Base-by-base conservation (phyloP, 1,139 yeast genomes). In the Pichia sp. region DNA sequence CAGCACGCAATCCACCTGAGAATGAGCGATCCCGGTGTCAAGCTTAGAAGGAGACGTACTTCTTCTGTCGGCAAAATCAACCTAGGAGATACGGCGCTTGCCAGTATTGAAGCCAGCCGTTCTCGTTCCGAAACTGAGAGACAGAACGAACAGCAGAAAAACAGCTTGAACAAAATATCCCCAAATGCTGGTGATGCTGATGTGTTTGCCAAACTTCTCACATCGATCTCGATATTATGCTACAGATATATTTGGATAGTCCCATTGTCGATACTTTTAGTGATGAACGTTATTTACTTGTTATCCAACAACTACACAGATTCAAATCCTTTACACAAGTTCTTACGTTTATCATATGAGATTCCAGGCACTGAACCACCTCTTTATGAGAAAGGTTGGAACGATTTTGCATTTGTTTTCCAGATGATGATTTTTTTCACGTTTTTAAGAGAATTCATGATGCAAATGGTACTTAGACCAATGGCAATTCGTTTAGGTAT, bases 371-470 rank as follows among this genome's bases (percentile, higher is more conserved):
- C 78, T 10, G 68, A 71, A 57, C 45, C 63, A 52, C 41, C 51
- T 26, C 40, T 64, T 55, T 91, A 89, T 59, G 96, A 85, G 31
- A 91, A 93, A 62, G 99, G 99, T 45, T 68, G 60, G 36, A 78
- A 81, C 53, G 99, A 91, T 62, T 74, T 88, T 49, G 72, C 72
- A 33, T 91, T 89, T 67, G 86, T 89, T 19, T 70, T 70, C 30
- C 88, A 76, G 60, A 82, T 84, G 63, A 84, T 91, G 68, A 63
- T 91, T 35, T 81, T 88, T 53, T 89, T 91, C 71, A 84, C 96
- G 1, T 91, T 91, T 58, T 69, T 79, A 52, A 77, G 99, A 54
- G 98, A 91, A 62, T 89, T 91, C 59, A 61, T 78, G 53, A 89
- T 91, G 97, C 89, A 89, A 58, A 69, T 77, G 38, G 56, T 88